Conservation (phyloP, 2,329 filamentous ascomycete species). For the Didymella arachidicola region DNA sequence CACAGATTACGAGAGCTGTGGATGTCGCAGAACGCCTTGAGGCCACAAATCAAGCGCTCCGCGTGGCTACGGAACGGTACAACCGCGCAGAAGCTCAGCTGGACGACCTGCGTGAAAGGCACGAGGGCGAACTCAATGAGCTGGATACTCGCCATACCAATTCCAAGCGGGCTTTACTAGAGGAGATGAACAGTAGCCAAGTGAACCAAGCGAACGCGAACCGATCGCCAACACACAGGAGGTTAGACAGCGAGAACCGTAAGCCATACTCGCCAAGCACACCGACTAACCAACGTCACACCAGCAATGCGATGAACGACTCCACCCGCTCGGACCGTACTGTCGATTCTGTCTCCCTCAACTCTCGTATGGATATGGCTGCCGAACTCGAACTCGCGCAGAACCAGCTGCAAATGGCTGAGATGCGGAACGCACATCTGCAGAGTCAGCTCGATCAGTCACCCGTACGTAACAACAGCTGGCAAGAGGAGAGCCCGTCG, state of each 20-base stretch:
- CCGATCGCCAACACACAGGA: slow-evolving; percentile 76
- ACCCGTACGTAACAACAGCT: slow-evolving; percentile 64
- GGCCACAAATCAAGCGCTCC: slow-evolving; percentile 84
- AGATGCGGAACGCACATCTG: slow-evolving; percentile 95
- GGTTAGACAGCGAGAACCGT: slow-evolving; percentile 65
- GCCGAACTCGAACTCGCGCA: slow-evolving; percentile 90
- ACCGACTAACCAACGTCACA: slow-evolving; percentile 73
- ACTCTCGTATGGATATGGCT: slow-evolving; percentile 89
- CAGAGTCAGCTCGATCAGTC: slow-evolving; percentile 84
- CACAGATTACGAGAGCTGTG: slow-evolving; percentile 71
- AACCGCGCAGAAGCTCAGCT: slow-evolving; percentile 84
- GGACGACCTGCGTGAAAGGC: slow-evolving; percentile 75
- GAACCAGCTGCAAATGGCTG: slow-evolving; percentile 89
- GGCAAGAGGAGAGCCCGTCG: slow-evolving; percentile 79
- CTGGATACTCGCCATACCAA: slow-evolving; percentile 67
- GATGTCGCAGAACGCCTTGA: slow-evolving; percentile 88
- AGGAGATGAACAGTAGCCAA: slow-evolving; percentile 88
- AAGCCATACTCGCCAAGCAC: slow-evolving; percentile 77
- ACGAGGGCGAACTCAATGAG: slow-evolving; percentile 74
- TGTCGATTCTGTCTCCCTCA: slow-evolving; percentile 81
- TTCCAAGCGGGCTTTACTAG: slow-evolving; percentile 76
- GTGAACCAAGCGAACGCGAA: slow-evolving; percentile 59
- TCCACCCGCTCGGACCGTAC: slow-evolving; percentile 86
- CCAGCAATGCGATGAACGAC: slow-evolving; percentile 72
- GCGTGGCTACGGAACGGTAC: slow-evolving; percentile 81